phyloP scores from a whole-genome alignment of 352 stramenopile genomes.

The Phytophthora capsici region DNA sequence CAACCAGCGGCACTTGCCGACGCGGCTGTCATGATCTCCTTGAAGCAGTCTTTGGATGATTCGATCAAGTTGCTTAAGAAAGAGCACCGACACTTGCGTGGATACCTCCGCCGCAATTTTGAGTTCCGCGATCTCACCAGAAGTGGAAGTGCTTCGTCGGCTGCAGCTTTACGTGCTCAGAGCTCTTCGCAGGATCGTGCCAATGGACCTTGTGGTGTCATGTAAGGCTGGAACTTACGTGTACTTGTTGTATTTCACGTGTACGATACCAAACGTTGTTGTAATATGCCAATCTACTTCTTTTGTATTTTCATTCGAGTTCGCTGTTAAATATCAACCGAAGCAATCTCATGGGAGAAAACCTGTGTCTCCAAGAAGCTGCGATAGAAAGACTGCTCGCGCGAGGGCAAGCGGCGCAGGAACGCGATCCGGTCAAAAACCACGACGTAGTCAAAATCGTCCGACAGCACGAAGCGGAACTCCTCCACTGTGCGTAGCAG shows the following conservation, averaged over 20 bases:
- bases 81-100: constrained; percentile 67
- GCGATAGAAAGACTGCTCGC: constrained; percentile 76
- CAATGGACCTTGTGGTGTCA: constrained; percentile 40
- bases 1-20: constrained; percentile 25
- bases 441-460: constrained; percentile 89
- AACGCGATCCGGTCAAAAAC: constrained; percentile 86
- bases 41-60: constrained; percentile 37
- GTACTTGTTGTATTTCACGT: constrained; percentile 17
- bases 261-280: constrained; percentile 31
- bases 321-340: constrained; percentile 49
- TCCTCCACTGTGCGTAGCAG: constrained; percentile 69
- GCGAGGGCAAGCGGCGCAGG: constrained; percentile 51
- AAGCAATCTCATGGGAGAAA: constrained; percentile 86
- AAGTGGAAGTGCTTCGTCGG: constrained; percentile 27
- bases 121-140: constrained; percentile 53
- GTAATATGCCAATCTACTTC: constrained; percentile 32
- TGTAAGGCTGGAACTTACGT: constrained; percentile 27
- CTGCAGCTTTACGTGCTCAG: constrained; percentile 8
- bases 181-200: constrained; percentile 28
- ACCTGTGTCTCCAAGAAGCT: constrained; percentile 87
- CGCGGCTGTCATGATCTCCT: constrained; percentile 21
- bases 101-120: constrained; percentile 86
- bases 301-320: constrained; percentile 25
- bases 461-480: constrained; percentile 85
- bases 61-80: constrained; percentile 54